Evolutionary conservation across 2,329 filamentous ascomycete genomes (phyloP).

Genomic region (Fusarium duplospermum): DNA sequence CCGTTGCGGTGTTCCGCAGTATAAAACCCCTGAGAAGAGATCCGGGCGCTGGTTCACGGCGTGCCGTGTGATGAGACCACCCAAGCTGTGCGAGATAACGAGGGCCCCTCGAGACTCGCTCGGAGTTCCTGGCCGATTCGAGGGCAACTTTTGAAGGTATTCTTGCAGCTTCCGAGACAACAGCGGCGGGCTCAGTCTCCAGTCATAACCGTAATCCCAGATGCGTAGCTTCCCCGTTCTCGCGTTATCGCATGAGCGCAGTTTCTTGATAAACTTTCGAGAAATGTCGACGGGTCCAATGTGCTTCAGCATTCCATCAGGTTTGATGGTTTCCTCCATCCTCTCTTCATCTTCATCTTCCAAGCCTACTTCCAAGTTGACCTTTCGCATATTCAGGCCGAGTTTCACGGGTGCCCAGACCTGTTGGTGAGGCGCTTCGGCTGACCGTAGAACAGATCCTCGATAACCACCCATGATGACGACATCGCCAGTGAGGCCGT

Average conservation of each 20-base stretch:
- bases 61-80: conserved; percentile 88
- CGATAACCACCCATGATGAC: conserved; percentile 92
- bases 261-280: conserved; percentile 80
- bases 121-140: conserved; percentile 71
- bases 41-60: conserved; percentile 88
- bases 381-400: conserved; percentile 89
- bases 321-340: conserved; percentile 85
- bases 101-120: conserved; percentile 73
- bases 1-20: conserved; percentile 84
- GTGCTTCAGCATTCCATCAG: conserved; percentile 89
- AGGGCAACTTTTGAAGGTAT: conserved; percentile 80
- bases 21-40: conserved; percentile 87
- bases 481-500: conserved; percentile 82
- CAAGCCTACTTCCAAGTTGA: conserved; percentile 88
- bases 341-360: conserved; percentile 83
- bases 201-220: conserved; percentile 95
- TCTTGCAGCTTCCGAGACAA: conserved; percentile 77
- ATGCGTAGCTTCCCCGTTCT: conserved; percentile 78
- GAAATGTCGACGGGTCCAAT: conserved; percentile 94
- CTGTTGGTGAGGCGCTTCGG: conserved; percentile 84
- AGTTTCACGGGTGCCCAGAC: conserved; percentile 96
- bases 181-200: conserved; percentile 85
- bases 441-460: conserved; percentile 88
- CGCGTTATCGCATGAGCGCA: conserved; percentile 80
- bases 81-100: conserved; percentile 88